Evolutionary conservation across 116 monocot species (phyloP).

Genomic region (Iris pallida): DNA sequence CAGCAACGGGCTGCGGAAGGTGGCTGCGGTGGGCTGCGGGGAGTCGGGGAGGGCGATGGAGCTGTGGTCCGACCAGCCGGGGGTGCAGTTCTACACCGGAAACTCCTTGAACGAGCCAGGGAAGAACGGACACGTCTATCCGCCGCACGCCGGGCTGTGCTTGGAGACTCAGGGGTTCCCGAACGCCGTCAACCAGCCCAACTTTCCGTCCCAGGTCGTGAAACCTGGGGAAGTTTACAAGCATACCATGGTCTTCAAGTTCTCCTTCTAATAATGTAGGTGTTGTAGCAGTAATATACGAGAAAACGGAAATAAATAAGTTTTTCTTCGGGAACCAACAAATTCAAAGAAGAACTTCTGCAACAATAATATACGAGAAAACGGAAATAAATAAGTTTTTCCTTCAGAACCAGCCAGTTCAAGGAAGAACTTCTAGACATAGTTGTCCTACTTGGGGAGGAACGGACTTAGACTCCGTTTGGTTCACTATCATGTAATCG

Average conservation of each 20-base stretch:
- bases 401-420: too few species aligned
- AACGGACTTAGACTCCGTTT: too few species aligned
- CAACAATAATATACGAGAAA: too few species aligned
- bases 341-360: too few species aligned
- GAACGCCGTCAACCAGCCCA: constrained; percentile 13
- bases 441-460: too few species aligned
- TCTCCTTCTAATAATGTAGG: constrained; percentile 2
- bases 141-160: not conserved
- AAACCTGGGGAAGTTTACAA: constrained; percentile 16
- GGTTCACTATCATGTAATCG: too few species aligned
- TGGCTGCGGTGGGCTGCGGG: constrained; percentile 24
- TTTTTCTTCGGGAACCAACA: too few species aligned
- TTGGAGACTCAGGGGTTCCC: constrained; percentile 28
- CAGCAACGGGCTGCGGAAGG: constrained; percentile 15
- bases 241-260: constrained; percentile 16
- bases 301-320: too few species aligned
- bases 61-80: constrained; percentile 13
- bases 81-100: constrained; percentile 19
- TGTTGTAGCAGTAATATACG: too few species aligned
- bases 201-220: constrained; percentile 15
- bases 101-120: constrained; percentile 9
- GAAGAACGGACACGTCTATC: constrained; percentile 12
- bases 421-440: too few species aligned
- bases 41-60: constrained; percentile 2
- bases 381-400: too few species aligned